phyloP scores from a whole-genome alignment of 2,329 filamentous ascomycete genomes.

The Alternaria sp. region DNA sequence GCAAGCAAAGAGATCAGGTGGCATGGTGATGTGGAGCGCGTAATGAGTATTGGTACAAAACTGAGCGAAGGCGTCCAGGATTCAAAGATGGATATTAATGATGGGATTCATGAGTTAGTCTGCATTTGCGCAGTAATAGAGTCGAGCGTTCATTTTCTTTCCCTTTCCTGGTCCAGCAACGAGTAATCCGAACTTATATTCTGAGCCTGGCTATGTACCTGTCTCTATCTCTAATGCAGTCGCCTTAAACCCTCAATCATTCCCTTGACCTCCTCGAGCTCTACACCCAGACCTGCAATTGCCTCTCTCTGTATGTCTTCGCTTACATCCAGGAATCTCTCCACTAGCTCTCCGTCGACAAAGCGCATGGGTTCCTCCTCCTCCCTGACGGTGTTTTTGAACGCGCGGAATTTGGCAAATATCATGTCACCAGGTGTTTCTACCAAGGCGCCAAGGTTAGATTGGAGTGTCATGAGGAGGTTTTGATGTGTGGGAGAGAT shows the following conservation, averaged over 20 bases:
- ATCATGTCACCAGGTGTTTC: constrained; percentile 75
- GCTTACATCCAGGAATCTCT: constrained; percentile 79
- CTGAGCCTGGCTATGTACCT: neutral
- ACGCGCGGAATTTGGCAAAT: constrained; percentile 84
- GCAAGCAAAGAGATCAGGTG: neutral
- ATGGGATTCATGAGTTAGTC: neutral
- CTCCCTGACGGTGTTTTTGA: constrained; percentile 75
- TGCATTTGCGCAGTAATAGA: neutral
- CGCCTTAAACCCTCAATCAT: constrained; percentile 67
- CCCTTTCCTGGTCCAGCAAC: neutral
- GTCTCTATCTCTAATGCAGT: constrained; percentile 46
- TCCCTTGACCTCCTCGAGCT: constrained; percentile 67
- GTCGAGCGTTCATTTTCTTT: neutral
- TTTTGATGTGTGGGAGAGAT: constrained; percentile 78
- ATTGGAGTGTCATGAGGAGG: constrained; percentile 83
- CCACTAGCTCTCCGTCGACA: constrained; percentile 90
- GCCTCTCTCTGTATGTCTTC: constrained; percentile 66
- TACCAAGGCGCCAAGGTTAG: constrained; percentile 71
- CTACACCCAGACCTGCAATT: constrained; percentile 61
- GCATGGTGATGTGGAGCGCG: neutral
- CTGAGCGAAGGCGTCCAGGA: neutral
- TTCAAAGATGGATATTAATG: no score
- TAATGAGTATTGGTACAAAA: neutral
- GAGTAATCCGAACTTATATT: neutral
- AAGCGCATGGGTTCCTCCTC: constrained; percentile 84